These are phyloP conservation scores for Saussurea involucrata DNA, from an alignment of 129 eudicot genomes.

Conservation along the genomic window DNA sequence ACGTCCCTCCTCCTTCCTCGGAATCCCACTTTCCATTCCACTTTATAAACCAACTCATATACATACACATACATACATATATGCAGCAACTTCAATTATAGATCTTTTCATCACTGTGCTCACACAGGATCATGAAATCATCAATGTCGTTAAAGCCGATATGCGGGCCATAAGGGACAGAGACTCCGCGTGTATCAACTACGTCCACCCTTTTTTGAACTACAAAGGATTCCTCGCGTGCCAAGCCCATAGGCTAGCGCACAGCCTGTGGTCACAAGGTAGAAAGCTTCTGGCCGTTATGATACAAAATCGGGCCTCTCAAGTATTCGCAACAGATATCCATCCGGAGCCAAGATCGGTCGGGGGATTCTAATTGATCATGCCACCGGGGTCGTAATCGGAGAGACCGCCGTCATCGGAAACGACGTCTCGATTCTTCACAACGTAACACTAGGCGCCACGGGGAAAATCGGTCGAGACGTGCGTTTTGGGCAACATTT, in stretches of 20 bases:
- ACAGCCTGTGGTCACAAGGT: slow-evolving; percentile 61
- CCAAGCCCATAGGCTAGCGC: slow-evolving; percentile 79
- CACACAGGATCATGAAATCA: slow-evolving; percentile 44
- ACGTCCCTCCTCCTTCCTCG: slow-evolving; percentile 8
- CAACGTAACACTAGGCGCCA: slow-evolving; percentile 66
- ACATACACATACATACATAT: no score
- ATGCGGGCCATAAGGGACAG: slow-evolving; percentile 74
- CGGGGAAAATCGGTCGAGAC: slow-evolving; percentile 87
- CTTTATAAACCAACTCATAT: not conserved
- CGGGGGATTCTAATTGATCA: slow-evolving; percentile 83
- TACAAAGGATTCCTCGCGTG: slow-evolving; percentile 92
- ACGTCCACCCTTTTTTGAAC: slow-evolving; percentile 77
- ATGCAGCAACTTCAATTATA: not conserved
- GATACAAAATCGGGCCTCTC: slow-evolving; percentile 77
- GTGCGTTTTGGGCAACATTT: slow-evolving; percentile 84
- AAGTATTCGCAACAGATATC: slow-evolving; percentile 60
- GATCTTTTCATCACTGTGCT: slow-evolving; percentile 62
- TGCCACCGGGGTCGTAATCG: slow-evolving; percentile 89
- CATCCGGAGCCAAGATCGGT: slow-evolving; percentile 46
- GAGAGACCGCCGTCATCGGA: slow-evolving; percentile 87
- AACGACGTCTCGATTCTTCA: slow-evolving; percentile 39
- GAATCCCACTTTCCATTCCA: not conserved
- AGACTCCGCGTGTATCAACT: slow-evolving; percentile 85
- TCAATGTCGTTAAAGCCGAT: slow-evolving; percentile 50
- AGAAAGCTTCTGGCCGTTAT: slow-evolving; percentile 60